Percentiles rank a stretch among this genome's conserved stretches.
Evolutionary conservation across 768 basidiomycete species (phyloP).

Genomic region (Clitopilus hobsonii): DNA sequence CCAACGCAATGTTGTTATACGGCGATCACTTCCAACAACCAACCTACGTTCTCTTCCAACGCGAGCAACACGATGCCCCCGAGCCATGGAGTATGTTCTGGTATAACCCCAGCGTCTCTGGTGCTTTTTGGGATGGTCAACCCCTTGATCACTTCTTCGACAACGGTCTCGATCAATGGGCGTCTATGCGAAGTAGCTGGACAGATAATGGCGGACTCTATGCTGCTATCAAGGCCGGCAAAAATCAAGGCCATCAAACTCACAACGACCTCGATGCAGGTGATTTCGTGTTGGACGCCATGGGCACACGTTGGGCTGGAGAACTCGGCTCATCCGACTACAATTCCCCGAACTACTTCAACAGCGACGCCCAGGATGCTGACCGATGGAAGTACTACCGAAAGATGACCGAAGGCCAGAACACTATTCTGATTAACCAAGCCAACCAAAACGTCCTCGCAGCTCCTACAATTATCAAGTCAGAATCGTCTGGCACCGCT

Average conservation of each 20-base stretch:
- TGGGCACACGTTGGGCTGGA: slow-evolving; percentile 92
- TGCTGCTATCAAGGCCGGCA: slow-evolving; percentile 87
- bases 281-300: slow-evolving; percentile 92
- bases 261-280: slow-evolving; percentile 94
- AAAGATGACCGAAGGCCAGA: slow-evolving; percentile 97
- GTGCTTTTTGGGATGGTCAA: slow-evolving; percentile 90
- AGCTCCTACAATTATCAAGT: slow-evolving; percentile 50
- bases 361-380: slow-evolving; percentile 60
- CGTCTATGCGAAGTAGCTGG: slow-evolving; percentile 89
- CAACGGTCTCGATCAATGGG: slow-evolving; percentile 76
- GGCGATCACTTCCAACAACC: slow-evolving; percentile 66
- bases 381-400: slow-evolving; percentile 90
- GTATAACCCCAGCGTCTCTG: slow-evolving; percentile 80
- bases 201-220: slow-evolving; percentile 80
- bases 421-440: slow-evolving; percentile 75
- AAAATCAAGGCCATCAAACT: slow-evolving; percentile 78
- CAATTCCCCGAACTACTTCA: slow-evolving; percentile 69
- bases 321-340: slow-evolving; percentile 93
- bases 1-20: slow-evolving; percentile 84
- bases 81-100: slow-evolving; percentile 90
- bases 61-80: slow-evolving; percentile 78
- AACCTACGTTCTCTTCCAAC: slow-evolving; percentile 81
- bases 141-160: slow-evolving; percentile 82
- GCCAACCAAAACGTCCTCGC: slow-evolving; percentile 78
- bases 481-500: slow-evolving; percentile 43